phyloP scores from a whole-genome alignment of 2,329 filamentous ascomycete species.

The Aureobasidium uvarum region DNA sequence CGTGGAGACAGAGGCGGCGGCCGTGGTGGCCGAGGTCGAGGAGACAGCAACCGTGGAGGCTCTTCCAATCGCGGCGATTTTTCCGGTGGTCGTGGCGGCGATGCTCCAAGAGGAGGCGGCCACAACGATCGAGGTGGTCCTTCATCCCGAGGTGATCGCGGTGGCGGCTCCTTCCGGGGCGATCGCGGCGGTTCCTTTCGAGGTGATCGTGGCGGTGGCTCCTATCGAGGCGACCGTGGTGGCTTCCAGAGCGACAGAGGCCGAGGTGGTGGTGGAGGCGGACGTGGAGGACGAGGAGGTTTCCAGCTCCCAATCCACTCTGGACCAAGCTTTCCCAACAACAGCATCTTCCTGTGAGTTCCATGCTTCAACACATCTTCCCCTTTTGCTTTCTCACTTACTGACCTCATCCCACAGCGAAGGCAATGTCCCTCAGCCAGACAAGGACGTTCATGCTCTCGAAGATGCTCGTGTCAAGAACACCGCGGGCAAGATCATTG shows the following conservation, averaged over 20 bases:
- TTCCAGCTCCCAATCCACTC: background rate
- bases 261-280: constrained; percentile 31
- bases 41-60: constrained; percentile 15
- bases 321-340: background rate
- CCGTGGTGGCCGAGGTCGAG: constrained; percentile 25
- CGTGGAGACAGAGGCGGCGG: constrained; percentile 8
- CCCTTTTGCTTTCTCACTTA: background rate
- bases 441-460: constrained; percentile 31
- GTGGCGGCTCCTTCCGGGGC: constrained; percentile 28
- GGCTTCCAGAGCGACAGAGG: constrained; percentile 34
- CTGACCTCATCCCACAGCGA: background rate
- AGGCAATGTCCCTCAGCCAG: constrained; percentile 31
- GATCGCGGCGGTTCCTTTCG: constrained; percentile 31
- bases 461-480: constrained; percentile 33
- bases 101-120: constrained; percentile 19
- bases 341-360: constrained; percentile 34
- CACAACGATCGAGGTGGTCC: constrained; percentile 31
- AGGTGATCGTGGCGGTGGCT: constrained; percentile 32
- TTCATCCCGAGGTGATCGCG: constrained; percentile 24
- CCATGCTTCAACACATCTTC: background rate
- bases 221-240: constrained; percentile 30
- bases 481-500: constrained; percentile 33
- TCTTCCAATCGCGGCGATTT: constrained; percentile 24
- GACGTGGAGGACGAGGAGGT: constrained; percentile 29
- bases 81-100: constrained; percentile 24